Evolutionary conservation across 2,329 filamentous ascomycete genomes (phyloP).

Genomic region (Aspergillus sp.): DNA sequence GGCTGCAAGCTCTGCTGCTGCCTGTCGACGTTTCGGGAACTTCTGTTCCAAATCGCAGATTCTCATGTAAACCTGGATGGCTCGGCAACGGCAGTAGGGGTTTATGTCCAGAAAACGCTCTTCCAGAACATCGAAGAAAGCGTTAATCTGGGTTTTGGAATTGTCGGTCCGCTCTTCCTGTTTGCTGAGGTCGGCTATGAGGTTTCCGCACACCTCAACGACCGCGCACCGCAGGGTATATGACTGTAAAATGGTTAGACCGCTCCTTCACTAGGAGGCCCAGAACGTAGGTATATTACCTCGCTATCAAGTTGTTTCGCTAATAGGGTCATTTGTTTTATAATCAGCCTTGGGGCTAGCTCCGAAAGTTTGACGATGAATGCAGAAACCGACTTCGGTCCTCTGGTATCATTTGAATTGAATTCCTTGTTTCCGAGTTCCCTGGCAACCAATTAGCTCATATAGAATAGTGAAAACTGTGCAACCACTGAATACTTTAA

Average conservation of each 20-base stretch:
- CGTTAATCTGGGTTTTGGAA: conserved; percentile 90
- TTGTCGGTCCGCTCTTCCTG: conserved; percentile 90
- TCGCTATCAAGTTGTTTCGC: conserved; percentile 96
- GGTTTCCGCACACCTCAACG: conserved; percentile 95
- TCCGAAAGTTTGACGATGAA: conserved; percentile 95
- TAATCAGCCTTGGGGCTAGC: conserved; percentile 83
- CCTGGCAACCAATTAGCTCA: conserved; percentile 41
- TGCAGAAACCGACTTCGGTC: conserved; percentile 91
- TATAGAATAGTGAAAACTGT: neutral
- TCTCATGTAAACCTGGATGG: conserved; percentile 89
- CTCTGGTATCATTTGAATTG: conserved; percentile 91
- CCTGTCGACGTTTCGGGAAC: conserved; percentile 87
- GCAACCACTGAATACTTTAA: conserved; percentile 52
- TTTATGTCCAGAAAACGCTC: conserved; percentile 96
- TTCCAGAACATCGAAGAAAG: conserved; percentile 95
- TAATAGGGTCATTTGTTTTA: conserved; percentile 94
- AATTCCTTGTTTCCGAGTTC: conserved; percentile 98
- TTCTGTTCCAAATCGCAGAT: conserved; percentile 95
- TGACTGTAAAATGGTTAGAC: conserved; percentile 55
- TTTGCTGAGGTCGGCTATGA: conserved; percentile 85
- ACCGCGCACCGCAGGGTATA: conserved; percentile 91
- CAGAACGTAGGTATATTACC: conserved; percentile 48
- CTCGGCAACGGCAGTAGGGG: conserved; percentile 88
- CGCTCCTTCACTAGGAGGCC: neutral
- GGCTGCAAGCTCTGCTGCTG: conserved; percentile 80